Evolutionary conservation across 495 filamentous ascomycete genomes (phyloP), one percentile per base, ranked within the genome.

Genomic region (Penicillium argentinense): DNA sequence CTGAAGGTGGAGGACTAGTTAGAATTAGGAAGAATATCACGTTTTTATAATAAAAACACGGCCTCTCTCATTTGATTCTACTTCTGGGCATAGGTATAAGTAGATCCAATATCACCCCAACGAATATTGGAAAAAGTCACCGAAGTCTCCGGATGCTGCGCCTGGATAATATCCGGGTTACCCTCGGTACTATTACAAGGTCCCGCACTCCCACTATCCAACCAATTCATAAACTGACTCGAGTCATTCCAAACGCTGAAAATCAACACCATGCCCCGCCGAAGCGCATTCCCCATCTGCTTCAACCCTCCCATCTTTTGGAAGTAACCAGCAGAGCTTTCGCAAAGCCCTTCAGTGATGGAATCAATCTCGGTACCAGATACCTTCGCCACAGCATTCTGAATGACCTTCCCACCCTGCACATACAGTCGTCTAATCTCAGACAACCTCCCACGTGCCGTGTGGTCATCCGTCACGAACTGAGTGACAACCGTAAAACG

Each of bases 401-500:
- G 42, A 16, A 85, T 80, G 6, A 82, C 73, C 29, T 68, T 69
- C 7, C 80, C 82, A 49, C 75, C 60, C 57, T 86, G 83, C 13
- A 84, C 63, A 63, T 87, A 89, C 11, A 80, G 38, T 4, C 85
- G 73, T 9, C 71, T 66, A 60, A 87, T 85, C 57, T 82, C 75
- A 32, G 39, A 61, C 17, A 87, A 67, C 4, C 59, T 55, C 11
- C 80, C 80, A n/a, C 40, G 46, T 2, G 55, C 51, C 4, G 66
- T 71, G 26, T 63, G 58, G 40, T 75, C 73, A 45, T 62, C 67
- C 22, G 81, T 80, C 5, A 79, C 51, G 66, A 87, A 88, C 57
- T 85, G 83, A 2, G 84, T 87, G 18, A 85, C 76, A 28, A 87
- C 81, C 1, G 83, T 87, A 54, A 87, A 82, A 4, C 71, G 69